A percentile compares a stretch with the other conserved stretches of the same genome.
phyloP scores from a whole-genome alignment of 2,329 filamentous ascomycete genomes.

The Aureobasidium sp. region DNA sequence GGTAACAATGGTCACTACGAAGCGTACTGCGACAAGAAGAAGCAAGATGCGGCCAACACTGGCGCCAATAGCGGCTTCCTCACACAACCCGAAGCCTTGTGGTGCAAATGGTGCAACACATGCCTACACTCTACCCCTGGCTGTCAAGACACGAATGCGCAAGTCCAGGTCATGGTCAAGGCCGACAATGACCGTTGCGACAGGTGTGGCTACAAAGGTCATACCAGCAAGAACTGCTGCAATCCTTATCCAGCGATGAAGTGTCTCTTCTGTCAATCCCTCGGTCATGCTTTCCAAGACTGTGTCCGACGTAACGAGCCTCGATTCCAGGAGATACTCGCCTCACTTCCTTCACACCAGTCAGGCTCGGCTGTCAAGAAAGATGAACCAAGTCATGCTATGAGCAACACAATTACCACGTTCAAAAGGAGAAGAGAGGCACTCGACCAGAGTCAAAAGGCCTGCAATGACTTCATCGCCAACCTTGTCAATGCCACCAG shows the following conservation, averaged over 20 bases:
- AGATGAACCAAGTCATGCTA: not conserved
- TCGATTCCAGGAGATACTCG: not conserved
- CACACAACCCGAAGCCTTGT: not conserved
- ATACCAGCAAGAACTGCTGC: not conserved
- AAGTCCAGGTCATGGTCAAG: not conserved
- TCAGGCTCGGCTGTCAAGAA: not conserved
- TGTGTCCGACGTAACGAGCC: not conserved
- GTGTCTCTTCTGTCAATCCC: not conserved
- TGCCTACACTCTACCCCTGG: not conserved
- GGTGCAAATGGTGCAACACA: constrained; percentile 1
- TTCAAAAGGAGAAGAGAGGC: not conserved
- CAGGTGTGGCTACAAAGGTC: not conserved
- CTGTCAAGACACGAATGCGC: not conserved
- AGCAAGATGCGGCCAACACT: no score
- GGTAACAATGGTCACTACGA: not conserved
- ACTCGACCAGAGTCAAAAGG: not conserved
- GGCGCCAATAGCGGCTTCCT: not conserved
- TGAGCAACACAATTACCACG: not conserved
- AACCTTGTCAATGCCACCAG: not conserved
- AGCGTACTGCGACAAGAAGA: not conserved
- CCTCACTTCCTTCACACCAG: not conserved
- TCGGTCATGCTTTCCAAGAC: not conserved
- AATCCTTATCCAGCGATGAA: not conserved
- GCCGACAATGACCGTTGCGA: not conserved
- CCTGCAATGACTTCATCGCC: not conserved